phyloP scores from a whole-genome alignment of 495 filamentous ascomycete genomes.

The Xylaria sp. region DNA sequence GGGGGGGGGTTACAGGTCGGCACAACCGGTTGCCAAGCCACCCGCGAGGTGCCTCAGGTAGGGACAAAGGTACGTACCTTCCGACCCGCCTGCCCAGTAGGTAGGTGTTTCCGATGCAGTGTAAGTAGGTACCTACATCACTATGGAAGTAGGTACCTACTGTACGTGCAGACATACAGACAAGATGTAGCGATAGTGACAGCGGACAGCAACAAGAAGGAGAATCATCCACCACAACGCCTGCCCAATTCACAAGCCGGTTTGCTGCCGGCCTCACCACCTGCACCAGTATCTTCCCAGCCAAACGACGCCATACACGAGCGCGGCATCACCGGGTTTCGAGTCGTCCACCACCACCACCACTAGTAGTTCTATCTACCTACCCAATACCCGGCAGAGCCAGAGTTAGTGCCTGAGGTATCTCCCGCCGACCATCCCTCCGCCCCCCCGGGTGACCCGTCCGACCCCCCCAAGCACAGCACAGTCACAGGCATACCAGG shows the following conservation, averaged over 20 bases:
- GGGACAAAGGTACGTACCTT: neutral
- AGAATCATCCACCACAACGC: slow-evolving; percentile 1
- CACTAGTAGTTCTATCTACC: slow-evolving; percentile 4
- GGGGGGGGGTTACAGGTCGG: neutral
- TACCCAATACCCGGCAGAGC: no score
- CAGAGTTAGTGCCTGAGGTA: slow-evolving; percentile 11
- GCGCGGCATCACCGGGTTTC: neutral
- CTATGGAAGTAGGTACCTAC: neutral
- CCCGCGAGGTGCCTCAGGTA: neutral
- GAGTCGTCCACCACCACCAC: no score
- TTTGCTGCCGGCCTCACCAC: neutral
- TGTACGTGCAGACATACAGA: neutral
- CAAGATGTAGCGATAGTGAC: slow-evolving; percentile 3
- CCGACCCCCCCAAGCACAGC: slow-evolving; percentile 17
- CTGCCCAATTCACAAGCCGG: slow-evolving; percentile 4
- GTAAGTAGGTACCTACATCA: neutral
- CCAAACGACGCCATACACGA: neutral
- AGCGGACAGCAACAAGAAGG: neutral
- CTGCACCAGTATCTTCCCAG: neutral
- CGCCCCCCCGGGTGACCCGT: slow-evolving; percentile 25
- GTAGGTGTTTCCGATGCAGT: neutral
- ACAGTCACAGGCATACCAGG: no score
- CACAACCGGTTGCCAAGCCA: slow-evolving; percentile 1
- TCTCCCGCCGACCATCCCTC: slow-evolving; percentile 2
- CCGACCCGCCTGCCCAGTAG: no score